Base-by-base conservation (phyloP, 2,329 filamentous ascomycete species). In the Pseudogymnoascus pannorum region DNA sequence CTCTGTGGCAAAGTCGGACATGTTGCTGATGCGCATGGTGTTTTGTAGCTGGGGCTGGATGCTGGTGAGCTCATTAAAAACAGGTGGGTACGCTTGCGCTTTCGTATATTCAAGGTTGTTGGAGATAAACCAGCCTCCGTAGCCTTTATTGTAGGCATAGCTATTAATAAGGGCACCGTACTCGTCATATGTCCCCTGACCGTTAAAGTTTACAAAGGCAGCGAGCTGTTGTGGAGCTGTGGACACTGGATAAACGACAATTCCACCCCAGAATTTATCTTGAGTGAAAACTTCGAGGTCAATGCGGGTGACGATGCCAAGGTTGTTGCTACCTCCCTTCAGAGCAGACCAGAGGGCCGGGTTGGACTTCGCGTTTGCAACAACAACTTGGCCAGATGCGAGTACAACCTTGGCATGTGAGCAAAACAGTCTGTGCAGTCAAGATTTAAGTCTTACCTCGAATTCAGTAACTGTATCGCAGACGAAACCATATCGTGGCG, bases 301-400 rank as follows among this genome's bases (percentile, higher is more conserved):
- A 65, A 78, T 79, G 9, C 72, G 72, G 9, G 78, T 78, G n/a
- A 80, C 75, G 62, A 81, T 74, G 51, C 81, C 81, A 64, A 78
- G 83, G 67, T 81, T 83, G 69, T 77, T 81, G n/a, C 79, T 77
- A 16, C 83, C 82, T 11, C 82, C 82, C 60, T 78, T 78, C 4
- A 85, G 75, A 0, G 78, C 80, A 65, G 73, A 74, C 70, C 74
- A 83, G 7, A 86, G 72, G 59, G 83, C 80, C 0, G 65, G 68
- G 7, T 68, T 60, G 6, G 61, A 40, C 33, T 63, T 65, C 8
- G 70, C 71, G 24, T 58, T 58, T 22, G 35, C 57, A 35, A 35
- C 57, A 14, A 35, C 31, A 12, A 54, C 24, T 14, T 14, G 14
- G 20, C 59, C 59, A 58, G 54, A 31, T 16, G 59, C 44, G 26